These are phyloP conservation scores for Colletotrichum chrysophilum DNA, from an alignment of 2,329 filamentous ascomycete species.

Conservation along the genomic window DNA sequence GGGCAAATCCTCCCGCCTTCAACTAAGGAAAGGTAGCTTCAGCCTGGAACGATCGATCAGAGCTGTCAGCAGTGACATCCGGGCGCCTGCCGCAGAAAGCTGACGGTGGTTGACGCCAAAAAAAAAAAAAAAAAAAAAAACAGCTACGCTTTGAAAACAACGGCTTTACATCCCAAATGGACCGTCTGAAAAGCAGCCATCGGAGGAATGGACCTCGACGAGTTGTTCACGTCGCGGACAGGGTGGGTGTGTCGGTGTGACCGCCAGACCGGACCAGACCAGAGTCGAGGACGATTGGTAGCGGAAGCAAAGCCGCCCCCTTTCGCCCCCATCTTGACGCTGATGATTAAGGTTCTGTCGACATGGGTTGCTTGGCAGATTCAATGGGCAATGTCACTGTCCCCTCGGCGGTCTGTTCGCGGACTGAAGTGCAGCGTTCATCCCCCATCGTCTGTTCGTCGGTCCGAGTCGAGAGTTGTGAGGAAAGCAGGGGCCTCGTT, in stretches of 20 bases:
- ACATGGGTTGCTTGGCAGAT: slow-evolving; percentile 14
- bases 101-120: background rate
- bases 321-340: background rate
- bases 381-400: slow-evolving; percentile 7
- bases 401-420: slow-evolving; percentile 11
- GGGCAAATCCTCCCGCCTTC: background rate
- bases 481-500: background rate
- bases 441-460: slow-evolving; percentile 11
- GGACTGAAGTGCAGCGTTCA: slow-evolving; percentile 9
- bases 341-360: slow-evolving; percentile 12
- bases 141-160: background rate
- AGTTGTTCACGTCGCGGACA: background rate
- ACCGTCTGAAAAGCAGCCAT: background rate
- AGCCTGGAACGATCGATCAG: background rate
- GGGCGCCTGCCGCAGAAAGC: background rate
- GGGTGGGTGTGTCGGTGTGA: background rate
- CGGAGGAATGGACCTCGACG: background rate
- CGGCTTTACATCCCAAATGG: background rate
- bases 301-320: background rate
- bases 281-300: background rate
- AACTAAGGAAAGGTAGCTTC: background rate
- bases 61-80: background rate
- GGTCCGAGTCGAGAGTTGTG: background rate
- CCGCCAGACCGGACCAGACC: background rate
- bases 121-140: background rate